Conservation (phyloP, 2,329 filamentous ascomycete genomes). For the Scleromitrula shiraiana region DNA sequence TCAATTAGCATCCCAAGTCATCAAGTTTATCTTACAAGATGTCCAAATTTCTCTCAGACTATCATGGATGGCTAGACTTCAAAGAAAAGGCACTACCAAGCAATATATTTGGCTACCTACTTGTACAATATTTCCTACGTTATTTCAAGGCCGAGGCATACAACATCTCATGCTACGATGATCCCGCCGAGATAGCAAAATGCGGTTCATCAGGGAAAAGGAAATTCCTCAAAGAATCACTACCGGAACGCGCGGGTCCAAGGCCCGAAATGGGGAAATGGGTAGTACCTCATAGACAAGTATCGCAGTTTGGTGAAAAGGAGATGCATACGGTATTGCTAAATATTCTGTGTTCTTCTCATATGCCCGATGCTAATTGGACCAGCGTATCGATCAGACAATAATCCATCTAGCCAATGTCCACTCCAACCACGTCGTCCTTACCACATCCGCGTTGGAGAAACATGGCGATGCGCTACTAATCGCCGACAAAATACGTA, state of each 20-base stretch:
- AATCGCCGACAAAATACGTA: constrained; percentile 14
- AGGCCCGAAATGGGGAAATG: constrained; percentile 18
- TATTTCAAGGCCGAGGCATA: constrained; percentile 19
- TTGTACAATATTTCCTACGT: constrained; percentile 15
- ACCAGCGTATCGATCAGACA: neutral
- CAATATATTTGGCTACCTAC: constrained; percentile 21
- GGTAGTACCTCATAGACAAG: constrained; percentile 21
- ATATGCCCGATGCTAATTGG: neutral
- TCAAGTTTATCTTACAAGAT: neutral
- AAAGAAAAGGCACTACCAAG: constrained; percentile 20
- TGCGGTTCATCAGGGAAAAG: constrained; percentile 14
- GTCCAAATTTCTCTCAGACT: constrained; percentile 12
- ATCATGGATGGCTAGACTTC: constrained; percentile 20
- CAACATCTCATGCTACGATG: constrained; percentile 14
- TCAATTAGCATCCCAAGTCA: neutral
- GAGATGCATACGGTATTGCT: constrained; percentile 18
- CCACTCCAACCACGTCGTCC: constrained; percentile 11
- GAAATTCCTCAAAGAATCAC: constrained; percentile 12
- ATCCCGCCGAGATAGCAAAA: constrained; percentile 19
- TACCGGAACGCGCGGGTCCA: constrained; percentile 17
- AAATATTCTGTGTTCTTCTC: neutral
- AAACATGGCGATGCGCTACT: constrained; percentile 19
- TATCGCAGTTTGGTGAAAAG: constrained; percentile 13
- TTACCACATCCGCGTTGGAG: constrained; percentile 19
- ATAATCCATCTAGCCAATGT: constrained; percentile 5